Percentiles rank a stretch among this genome's conserved stretches.
These are phyloP conservation scores for Clarireedia hainanense DNA, from an alignment of 2,329 filamentous ascomycete genomes.

Conservation along the genomic window DNA sequence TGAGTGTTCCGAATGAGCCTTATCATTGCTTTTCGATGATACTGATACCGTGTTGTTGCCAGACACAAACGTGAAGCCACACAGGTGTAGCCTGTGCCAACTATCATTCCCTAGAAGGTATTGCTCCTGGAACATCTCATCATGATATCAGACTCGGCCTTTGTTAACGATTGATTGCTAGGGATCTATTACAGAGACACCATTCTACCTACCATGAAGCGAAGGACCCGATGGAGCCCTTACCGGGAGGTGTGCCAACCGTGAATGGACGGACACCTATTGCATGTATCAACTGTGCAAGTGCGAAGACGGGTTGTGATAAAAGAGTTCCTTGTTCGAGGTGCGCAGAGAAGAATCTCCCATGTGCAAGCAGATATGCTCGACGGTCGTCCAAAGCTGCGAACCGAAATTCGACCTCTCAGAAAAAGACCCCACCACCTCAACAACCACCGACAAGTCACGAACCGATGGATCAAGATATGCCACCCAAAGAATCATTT, in stretches of 20 bases:
- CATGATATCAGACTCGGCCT: conserved; percentile 18
- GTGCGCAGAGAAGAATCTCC: conserved; percentile 41
- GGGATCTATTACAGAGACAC: conserved; percentile 44
- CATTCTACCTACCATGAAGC: conserved; percentile 44
- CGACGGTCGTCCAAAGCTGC: conserved; percentile 40
- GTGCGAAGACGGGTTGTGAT: conserved; percentile 44
- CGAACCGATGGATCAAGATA: conserved; percentile 7
- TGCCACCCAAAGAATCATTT: neutral
- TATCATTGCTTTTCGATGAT: neutral
- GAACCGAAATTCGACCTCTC: conserved; percentile 4
- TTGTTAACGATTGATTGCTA: neutral
- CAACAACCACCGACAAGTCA: conserved; percentile 4
- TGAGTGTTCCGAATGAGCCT: conserved; percentile 28
- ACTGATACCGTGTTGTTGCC: neutral
- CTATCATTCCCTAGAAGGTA: conserved; percentile 44
- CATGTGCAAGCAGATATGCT: conserved; percentile 42
- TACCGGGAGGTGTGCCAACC: conserved; percentile 35
- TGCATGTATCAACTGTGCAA: conserved; percentile 42
- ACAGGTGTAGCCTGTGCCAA: conserved; percentile 41
- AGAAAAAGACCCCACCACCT: conserved; percentile 3
- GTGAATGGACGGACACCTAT: conserved; percentile 37
- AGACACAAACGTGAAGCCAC: conserved; percentile 50
- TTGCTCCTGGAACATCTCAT: conserved; percentile 8
- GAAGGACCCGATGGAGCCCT: conserved; percentile 38
- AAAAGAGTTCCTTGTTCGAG: conserved; percentile 42